These are phyloP conservation scores for Naganishia onofrii DNA, from an alignment of 768 basidiomycete species.

Conservation along the genomic window DNA sequence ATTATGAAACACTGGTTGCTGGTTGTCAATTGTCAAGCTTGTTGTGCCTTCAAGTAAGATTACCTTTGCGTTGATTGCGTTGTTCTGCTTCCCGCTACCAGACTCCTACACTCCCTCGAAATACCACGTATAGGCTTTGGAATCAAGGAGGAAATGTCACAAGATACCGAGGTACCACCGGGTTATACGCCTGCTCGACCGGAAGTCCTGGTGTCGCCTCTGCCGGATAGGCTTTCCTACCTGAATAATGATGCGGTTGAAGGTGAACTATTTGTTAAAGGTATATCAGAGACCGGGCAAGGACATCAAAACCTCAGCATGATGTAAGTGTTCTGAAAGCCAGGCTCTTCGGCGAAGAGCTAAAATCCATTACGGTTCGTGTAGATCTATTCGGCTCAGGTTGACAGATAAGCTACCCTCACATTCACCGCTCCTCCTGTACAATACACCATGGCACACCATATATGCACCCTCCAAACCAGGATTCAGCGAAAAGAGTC, in stretches of 20 bases:
- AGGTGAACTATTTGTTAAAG: conserved; percentile 50
- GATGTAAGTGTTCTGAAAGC: conserved; percentile 36
- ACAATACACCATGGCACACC: conserved; percentile 31
- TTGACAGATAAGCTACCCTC: conserved; percentile 38
- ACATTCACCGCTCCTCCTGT: conserved; percentile 34
- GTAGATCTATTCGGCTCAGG: conserved; percentile 37
- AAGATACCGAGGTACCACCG: conserved; percentile 33
- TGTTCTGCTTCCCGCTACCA: background rate
- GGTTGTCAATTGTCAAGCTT: too few species aligned
- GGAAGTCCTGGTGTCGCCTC: conserved; percentile 45
- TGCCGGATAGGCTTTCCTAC: conserved; percentile 48
- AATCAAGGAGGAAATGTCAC: background rate
- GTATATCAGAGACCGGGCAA: conserved; percentile 37
- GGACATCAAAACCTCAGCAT: conserved; percentile 12
- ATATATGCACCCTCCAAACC: conserved; percentile 35
- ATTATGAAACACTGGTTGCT: conserved; percentile 12
- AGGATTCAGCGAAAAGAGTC: conserved; percentile 1
- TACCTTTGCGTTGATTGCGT: background rate
- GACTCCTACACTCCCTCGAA: background rate
- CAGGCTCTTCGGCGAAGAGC: background rate
- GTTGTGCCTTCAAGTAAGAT: background rate
- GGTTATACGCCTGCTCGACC: conserved; percentile 43
- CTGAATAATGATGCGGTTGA: conserved; percentile 44
- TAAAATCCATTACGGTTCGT: background rate
- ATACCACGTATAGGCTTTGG: background rate